phyloP scores from a whole-genome alignment of 768 basidiomycete species.

The Strobilomyces confusus region DNA sequence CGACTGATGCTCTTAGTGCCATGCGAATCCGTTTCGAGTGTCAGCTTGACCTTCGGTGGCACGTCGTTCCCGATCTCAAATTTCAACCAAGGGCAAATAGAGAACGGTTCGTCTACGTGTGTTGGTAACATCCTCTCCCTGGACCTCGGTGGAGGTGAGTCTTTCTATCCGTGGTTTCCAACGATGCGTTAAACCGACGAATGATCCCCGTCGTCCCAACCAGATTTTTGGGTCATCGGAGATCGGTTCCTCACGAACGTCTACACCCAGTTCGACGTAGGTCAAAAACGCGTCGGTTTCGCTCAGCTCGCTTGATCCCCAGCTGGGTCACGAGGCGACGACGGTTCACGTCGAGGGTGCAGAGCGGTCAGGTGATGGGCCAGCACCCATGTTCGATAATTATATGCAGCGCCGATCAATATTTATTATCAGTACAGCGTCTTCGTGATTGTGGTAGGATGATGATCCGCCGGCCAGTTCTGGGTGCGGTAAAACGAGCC shows the following conservation, averaged over 20 bases:
- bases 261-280: constrained; percentile 40
- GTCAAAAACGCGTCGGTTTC: constrained; percentile 35
- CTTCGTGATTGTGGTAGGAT: too few species aligned
- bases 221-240: constrained; percentile 32
- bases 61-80: constrained; percentile 31
- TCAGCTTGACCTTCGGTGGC: constrained; percentile 37
- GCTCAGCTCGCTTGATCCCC: too few species aligned
- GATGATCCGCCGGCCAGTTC: too few species aligned
- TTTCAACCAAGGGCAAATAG: constrained; percentile 36
- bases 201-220: too few species aligned
- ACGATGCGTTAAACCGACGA: background rate
- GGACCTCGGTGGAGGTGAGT: constrained; percentile 8
- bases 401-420: too few species aligned
- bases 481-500: too few species aligned
- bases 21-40: constrained; percentile 24
- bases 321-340: too few species aligned
- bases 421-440: too few species aligned
- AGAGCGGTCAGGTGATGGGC: too few species aligned
- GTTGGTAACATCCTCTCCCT: constrained; percentile 26
- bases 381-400: too few species aligned
- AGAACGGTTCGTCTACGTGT: constrained; percentile 24
- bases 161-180: background rate
- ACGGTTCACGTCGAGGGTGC: too few species aligned
- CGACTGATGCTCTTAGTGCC: constrained; percentile 16
- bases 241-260: constrained; percentile 41